Conservation (phyloP, 2,329 filamentous ascomycete genomes). For the Ambrosiella xylebori region DNA sequence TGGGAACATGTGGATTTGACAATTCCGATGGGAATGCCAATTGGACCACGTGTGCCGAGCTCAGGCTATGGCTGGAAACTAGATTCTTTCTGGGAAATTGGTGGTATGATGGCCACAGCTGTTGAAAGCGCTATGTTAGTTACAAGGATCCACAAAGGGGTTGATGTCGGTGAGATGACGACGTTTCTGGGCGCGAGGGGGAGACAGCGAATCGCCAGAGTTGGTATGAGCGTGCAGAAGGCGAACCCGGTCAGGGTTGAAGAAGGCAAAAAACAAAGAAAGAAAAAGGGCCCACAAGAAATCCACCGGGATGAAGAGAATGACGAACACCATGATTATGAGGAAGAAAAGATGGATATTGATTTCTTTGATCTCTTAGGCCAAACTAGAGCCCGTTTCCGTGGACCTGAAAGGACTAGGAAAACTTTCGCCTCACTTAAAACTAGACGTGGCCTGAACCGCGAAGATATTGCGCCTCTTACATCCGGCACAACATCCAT, state of each 20-base stretch:
- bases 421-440: constrained; percentile 5
- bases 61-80: constrained; percentile 30
- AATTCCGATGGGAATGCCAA: constrained; percentile 52
- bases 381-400: not conserved
- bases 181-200: constrained; percentile 55
- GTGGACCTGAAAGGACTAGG: not conserved
- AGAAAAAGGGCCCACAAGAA: not conserved
- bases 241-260: not conserved
- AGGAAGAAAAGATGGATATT: constrained; percentile 16
- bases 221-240: constrained; percentile 44
- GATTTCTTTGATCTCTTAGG: constrained; percentile 13
- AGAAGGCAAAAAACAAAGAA: not conserved
- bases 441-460: constrained; percentile 4
- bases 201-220: constrained; percentile 60
- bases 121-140: constrained; percentile 56
- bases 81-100: constrained; percentile 59
- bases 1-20: constrained; percentile 58
- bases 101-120: constrained; percentile 57
- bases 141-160: constrained; percentile 22
- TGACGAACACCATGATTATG: constrained; percentile 14
- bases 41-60: constrained; percentile 20
- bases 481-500: not conserved
- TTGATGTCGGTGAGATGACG: constrained; percentile 44
- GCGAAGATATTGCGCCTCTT: not conserved
- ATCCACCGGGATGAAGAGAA: not conserved